These are phyloP conservation scores for Rhynchosporium agropyri DNA, from an alignment of 2,329 filamentous ascomycete species.

Conservation along the genomic window DNA sequence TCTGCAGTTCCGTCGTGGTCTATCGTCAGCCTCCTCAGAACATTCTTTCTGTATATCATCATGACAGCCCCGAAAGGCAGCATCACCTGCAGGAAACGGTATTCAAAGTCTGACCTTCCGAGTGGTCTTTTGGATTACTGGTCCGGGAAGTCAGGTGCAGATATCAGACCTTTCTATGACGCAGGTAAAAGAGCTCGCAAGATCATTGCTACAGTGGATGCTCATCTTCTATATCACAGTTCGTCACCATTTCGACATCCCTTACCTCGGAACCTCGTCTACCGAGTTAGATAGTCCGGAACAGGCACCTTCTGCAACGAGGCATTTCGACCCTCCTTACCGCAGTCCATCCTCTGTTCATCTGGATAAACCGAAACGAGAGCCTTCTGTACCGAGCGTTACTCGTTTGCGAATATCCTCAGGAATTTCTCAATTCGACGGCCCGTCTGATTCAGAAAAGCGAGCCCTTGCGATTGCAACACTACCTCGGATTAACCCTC, in stretches of 20 bases:
- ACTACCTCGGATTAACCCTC: slow-evolving; percentile 27
- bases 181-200: slow-evolving; percentile 11
- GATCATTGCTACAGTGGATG: background rate
- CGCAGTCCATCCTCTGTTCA: too few species aligned
- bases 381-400: background rate
- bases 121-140: slow-evolving; percentile 5
- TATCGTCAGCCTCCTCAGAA: slow-evolving; percentile 36
- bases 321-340: too few species aligned
- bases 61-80: slow-evolving; percentile 15
- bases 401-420: slow-evolving; percentile 7
- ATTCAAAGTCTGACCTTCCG: slow-evolving; percentile 1
- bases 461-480: slow-evolving; percentile 24
- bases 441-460: slow-evolving; percentile 29
- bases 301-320: too few species aligned
- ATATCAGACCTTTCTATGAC: slow-evolving; percentile 8
- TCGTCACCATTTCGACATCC: slow-evolving; percentile 10
- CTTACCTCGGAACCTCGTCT: background rate
- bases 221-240: slow-evolving; percentile 2
- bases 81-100: slow-evolving; percentile 12
- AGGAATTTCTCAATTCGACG: slow-evolving; percentile 21
- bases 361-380: background rate
- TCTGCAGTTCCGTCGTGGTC: slow-evolving; percentile 32
- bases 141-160: background rate
- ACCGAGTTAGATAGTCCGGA: background rate
- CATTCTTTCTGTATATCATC: slow-evolving; percentile 29